These are phyloP conservation scores for Kandelia obovata DNA, from an alignment of 345 rosid species.

Conservation along the genomic window DNA sequence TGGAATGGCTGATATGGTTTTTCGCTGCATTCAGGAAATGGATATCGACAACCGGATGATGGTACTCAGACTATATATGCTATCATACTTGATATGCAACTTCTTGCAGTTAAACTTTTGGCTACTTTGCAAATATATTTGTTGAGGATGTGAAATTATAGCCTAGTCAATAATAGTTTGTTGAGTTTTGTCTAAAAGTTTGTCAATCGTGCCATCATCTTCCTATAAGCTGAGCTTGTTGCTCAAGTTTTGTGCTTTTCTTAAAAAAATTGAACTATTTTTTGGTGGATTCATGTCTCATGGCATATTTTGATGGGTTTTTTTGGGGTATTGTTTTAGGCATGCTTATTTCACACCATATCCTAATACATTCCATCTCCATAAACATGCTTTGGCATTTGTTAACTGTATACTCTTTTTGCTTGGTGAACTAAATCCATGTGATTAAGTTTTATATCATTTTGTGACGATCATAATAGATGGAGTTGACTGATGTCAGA, in stretches of 20 bases:
- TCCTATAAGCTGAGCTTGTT: not conserved
- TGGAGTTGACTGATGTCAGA: not conserved
- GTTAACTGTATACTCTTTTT: not conserved
- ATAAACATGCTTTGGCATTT: not conserved
- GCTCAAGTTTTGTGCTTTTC: no score
- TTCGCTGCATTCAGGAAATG: conserved; percentile 99
- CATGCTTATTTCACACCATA: not conserved
- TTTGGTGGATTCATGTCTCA: not conserved
- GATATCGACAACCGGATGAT: conserved; percentile 96
- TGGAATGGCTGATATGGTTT: conserved; percentile 99
- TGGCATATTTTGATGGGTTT: not conserved
- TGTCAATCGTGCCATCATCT: not conserved
- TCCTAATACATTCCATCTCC: not conserved
- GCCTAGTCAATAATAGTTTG: no score
- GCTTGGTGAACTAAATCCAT: not conserved
- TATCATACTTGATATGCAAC: not conserved
- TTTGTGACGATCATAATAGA: not conserved
- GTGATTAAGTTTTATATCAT: not conserved
- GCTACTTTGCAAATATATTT: not conserved
- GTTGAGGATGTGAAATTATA: not conserved
- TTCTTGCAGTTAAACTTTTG: not conserved
- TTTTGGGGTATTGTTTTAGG: not conserved
- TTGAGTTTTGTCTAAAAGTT: not conserved
- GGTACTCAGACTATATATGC: conserved; percentile 59
- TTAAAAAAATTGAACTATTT: not conserved